Conservation (phyloP, 108 stramenopile genomes). For the Epithemia pelagica region DNA sequence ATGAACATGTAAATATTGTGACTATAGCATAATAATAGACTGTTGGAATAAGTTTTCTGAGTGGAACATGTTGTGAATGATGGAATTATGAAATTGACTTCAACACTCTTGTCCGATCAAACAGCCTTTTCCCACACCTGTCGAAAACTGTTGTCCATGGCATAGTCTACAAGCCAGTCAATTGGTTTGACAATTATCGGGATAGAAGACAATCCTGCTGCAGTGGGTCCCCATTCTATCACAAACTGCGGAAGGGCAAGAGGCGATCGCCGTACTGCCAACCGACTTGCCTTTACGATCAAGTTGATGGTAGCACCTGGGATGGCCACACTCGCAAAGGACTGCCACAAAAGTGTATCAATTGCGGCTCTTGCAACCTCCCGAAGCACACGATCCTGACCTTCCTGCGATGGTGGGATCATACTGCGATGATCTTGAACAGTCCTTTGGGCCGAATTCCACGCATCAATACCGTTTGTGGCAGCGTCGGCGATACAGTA, state of each 20-base stretch:
- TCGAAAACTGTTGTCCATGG: slow-evolving; percentile 58
- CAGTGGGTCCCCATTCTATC: slow-evolving; percentile 66
- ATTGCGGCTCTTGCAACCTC: slow-evolving; percentile 29
- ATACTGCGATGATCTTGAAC: slow-evolving; percentile 1
- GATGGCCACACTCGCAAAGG: slow-evolving; percentile 60
- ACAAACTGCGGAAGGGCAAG: slow-evolving; percentile 37
- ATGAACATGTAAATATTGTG: not conserved
- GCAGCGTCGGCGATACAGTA: slow-evolving; percentile 72
- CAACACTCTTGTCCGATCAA: too few species aligned
- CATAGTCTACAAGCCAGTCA: slow-evolving; percentile 53
- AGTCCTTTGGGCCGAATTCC: too few species aligned
- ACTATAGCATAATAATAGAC: not conserved
- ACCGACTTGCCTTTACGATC: slow-evolving; percentile 59
- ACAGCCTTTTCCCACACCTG: slow-evolving; percentile 17
- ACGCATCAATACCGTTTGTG: slow-evolving; percentile 25
- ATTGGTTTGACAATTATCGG: slow-evolving; percentile 74
- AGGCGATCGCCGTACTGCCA: slow-evolving; percentile 43
- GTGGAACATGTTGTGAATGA: too few species aligned
- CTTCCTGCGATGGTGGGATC: slow-evolving; percentile 13
- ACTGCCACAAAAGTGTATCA: slow-evolving; percentile 63
- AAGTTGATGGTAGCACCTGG: slow-evolving; percentile 72
- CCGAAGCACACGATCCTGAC: not conserved
- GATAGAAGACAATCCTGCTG: slow-evolving; percentile 51
- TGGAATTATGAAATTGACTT: too few species aligned
- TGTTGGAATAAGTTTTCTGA: too few species aligned